These are phyloP conservation scores for Amaranthus tricolor DNA, from an alignment of 179 eudicot genomes.

Conservation along the genomic window DNA sequence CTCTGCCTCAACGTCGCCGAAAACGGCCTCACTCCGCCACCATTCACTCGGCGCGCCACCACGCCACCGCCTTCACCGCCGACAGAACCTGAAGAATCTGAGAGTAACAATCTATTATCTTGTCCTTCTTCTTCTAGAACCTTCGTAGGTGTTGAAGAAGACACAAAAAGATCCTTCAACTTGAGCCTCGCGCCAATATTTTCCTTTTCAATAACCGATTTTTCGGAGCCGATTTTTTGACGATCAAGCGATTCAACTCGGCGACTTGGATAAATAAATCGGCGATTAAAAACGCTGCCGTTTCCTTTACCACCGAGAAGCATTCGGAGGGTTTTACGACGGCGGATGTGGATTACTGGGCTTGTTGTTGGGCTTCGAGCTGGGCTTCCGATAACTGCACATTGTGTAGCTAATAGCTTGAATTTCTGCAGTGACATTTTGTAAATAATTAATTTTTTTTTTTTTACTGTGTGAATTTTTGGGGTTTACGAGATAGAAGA, in stretches of 20 bases:
- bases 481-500: background rate
- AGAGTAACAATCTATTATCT: background rate
- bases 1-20: conserved; percentile 81
- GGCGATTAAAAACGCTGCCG: conserved; percentile 25
- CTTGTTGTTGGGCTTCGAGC: conserved; percentile 76
- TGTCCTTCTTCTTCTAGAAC: conserved; percentile 8
- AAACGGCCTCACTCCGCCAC: conserved; percentile 38
- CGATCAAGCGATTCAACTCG: conserved; percentile 26
- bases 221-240: background rate
- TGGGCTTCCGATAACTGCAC: conserved; percentile 72
- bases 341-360: conserved; percentile 89
- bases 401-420: conserved; percentile 79
- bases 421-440: conserved; percentile 81
- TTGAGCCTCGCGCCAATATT: conserved; percentile 44
- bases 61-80: conserved; percentile 19
- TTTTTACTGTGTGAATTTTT: background rate
- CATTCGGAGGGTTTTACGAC: conserved; percentile 87
- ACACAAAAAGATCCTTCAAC: conserved; percentile 74
- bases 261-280: conserved; percentile 22
- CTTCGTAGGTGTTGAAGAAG: conserved; percentile 50
- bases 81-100: conserved; percentile 17
- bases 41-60: conserved; percentile 24
- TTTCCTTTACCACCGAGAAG: conserved; percentile 50
- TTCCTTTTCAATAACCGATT: conserved; percentile 16
- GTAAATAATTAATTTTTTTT: conserved; percentile 11